These are phyloP conservation scores for Flaveria brownii DNA, from an alignment of 129 eudicot genomes.

Conservation along the genomic window DNA sequence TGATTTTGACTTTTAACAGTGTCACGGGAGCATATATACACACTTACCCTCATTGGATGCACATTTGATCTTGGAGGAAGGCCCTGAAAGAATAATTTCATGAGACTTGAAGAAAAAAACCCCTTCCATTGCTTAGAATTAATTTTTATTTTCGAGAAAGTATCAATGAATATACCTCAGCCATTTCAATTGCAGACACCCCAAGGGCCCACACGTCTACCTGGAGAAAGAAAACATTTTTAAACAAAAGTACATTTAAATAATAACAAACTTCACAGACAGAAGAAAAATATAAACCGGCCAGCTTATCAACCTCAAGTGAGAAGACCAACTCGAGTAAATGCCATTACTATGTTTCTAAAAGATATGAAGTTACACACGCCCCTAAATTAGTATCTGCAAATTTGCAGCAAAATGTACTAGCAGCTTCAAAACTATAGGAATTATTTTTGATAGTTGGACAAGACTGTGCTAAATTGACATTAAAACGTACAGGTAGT, in stretches of 20 bases:
- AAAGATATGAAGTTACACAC: slow-evolving; percentile 2
- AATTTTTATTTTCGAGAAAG: not conserved
- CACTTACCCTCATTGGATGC: slow-evolving; percentile 97
- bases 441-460: not conserved
- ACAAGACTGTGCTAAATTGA: not conserved
- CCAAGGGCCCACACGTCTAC: slow-evolving; percentile 99
- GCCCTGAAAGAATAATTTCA: slow-evolving; percentile 50
- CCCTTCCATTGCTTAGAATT: not conserved
- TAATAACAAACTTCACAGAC: slow-evolving; percentile 10
- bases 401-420: not conserved
- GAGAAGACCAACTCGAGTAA: slow-evolving; percentile 23
- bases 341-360: slow-evolving; percentile 27
- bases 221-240: slow-evolving; percentile 41
- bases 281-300: slow-evolving; percentile 14
- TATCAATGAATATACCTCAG: slow-evolving; percentile 59
- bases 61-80: slow-evolving; percentile 97
- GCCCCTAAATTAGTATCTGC: not conserved
- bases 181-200: slow-evolving; percentile 99
- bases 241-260: not conserved
- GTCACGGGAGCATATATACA: slow-evolving; percentile 18
- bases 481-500: not conserved
- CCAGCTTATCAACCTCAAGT: slow-evolving; percentile 12
- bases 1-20: slow-evolving; percentile 20
- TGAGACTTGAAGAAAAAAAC: slow-evolving; percentile 7
- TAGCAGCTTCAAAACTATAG: slow-evolving; percentile 20